These are phyloP conservation scores for Cymbopogon flexuosus DNA, from an alignment of 202 grass and related monocot species.

Conservation along the genomic window DNA sequence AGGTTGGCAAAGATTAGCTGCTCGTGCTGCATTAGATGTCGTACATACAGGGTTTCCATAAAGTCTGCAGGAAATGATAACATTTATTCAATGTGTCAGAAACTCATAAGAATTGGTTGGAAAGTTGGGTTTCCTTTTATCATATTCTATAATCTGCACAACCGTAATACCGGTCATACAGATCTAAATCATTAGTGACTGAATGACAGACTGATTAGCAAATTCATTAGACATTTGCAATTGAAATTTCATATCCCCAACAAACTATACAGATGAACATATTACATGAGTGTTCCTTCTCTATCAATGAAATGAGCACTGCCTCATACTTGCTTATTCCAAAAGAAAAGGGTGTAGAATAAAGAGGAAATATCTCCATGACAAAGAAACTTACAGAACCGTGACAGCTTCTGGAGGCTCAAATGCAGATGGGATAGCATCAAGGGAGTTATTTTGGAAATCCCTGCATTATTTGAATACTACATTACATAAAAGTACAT, in stretches of 20 bases:
- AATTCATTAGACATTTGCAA: background rate
- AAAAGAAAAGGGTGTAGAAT: background rate
- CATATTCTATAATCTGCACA: background rate
- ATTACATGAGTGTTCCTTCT: background rate
- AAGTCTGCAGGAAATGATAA: conserved; percentile 54
- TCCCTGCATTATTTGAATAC: conserved; percentile 51
- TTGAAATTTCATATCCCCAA: conserved; percentile 4
- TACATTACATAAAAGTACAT: conserved; percentile 23
- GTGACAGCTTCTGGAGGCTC: conserved; percentile 53
- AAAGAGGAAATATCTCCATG: conserved; percentile 11
- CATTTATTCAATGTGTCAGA: background rate
- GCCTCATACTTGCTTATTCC: background rate
- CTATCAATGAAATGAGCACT: background rate
- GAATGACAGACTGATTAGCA: background rate
- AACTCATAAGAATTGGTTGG: background rate
- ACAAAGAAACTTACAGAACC: conserved; percentile 62
- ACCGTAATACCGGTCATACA: conserved; percentile 13
- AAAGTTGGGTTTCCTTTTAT: background rate
- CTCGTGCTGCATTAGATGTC: conserved; percentile 39
- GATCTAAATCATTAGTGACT: background rate
- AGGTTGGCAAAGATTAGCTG: conserved; percentile 50
- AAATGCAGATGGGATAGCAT: conserved; percentile 49
- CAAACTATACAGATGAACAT: conserved; percentile 18
- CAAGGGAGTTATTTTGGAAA: conserved; percentile 80
- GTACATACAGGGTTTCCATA: conserved; percentile 70